These are phyloP conservation scores for Termitomyces sp. DNA, from an alignment of 768 basidiomycete species.

Conservation along the genomic window DNA sequence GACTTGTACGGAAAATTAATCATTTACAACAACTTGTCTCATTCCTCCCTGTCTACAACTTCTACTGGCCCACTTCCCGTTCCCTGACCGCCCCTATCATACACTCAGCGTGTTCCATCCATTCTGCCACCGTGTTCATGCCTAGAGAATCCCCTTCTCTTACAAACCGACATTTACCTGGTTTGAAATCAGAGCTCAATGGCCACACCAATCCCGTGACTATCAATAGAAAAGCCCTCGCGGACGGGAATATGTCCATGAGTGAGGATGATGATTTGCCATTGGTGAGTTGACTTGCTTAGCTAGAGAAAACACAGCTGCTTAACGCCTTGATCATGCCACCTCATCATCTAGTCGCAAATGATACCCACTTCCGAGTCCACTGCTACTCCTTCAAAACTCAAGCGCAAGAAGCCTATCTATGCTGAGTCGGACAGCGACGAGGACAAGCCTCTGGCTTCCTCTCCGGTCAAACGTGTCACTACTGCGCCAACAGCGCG, in stretches of 20 bases:
- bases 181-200: constrained; percentile 36
- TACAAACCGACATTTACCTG: constrained; percentile 55
- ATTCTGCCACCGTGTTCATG: constrained; percentile 27
- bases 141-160: constrained; percentile 46
- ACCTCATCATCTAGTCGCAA: constrained; percentile 44
- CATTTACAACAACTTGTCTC: constrained; percentile 23
- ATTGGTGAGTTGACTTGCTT: constrained; percentile 42
- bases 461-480: constrained; percentile 57
- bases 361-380: constrained; percentile 42
- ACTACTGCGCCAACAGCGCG: constrained; percentile 36
- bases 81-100: constrained; percentile 2
- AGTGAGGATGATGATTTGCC: constrained; percentile 73
- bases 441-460: constrained; percentile 68
- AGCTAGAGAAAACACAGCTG: background rate
- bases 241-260: constrained; percentile 39
- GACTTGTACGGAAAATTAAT: constrained; percentile 38
- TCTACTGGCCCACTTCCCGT: constrained; percentile 14
- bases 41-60: constrained; percentile 19
- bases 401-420: constrained; percentile 59
- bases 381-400: constrained; percentile 26
- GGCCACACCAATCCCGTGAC: constrained; percentile 26
- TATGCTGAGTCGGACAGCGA: constrained; percentile 61
- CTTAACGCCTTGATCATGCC: constrained; percentile 17
- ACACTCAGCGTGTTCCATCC: constrained; percentile 16
- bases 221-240: constrained; percentile 42